Percentiles rank a stretch among this genome's conserved stretches.
Evolutionary conservation across 225 moss, liverwort and hornwort genomes (phyloP).

Genomic region (Physcomitrellopsis africana): DNA sequence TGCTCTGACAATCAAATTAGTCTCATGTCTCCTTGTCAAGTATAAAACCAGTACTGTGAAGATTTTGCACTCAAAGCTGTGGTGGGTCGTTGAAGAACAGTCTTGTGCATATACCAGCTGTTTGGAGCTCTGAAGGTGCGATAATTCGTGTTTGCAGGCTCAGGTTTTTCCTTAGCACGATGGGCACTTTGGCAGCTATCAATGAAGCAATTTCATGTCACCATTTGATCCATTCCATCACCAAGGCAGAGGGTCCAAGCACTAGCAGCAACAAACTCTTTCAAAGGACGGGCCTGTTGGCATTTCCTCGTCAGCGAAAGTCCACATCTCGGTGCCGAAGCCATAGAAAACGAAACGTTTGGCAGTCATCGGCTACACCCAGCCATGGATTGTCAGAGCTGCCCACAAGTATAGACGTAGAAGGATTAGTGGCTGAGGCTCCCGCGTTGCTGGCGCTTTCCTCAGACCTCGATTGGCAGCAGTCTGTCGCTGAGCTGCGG

Average conservation of each 20-base stretch:
- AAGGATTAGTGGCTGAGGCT: conserved; percentile 64
- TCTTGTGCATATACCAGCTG: not conserved
- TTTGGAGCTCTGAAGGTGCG: not conserved
- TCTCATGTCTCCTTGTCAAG: not conserved
- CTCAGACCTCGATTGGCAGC: conserved; percentile 81
- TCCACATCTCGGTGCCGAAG: not conserved
- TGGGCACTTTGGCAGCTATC: conserved; percentile 40
- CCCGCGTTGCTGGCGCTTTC: conserved; percentile 68
- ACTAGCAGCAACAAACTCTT: conserved; percentile 21
- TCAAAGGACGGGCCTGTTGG: conserved; percentile 25
- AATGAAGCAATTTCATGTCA: conserved; percentile 39
- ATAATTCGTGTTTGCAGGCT: conserved; percentile 2
- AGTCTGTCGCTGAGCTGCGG: conserved; percentile 64
- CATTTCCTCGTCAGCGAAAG: conserved; percentile 27
- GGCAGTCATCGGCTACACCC: not conserved
- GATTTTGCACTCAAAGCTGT: not conserved
- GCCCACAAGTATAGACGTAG: conserved; percentile 39
- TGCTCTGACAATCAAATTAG: no score
- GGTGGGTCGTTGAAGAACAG: conserved; percentile 15
- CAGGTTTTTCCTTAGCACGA: conserved; percentile 24
- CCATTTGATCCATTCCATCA: conserved; percentile 18
- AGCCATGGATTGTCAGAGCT: conserved; percentile 30
- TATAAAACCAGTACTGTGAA: not conserved
- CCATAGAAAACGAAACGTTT: not conserved
- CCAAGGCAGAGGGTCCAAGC: conserved; percentile 22